A percentile compares a stretch with the other conserved stretches of the same genome.
Evolutionary conservation across 352 stramenopile genomes (phyloP).

Genomic region (Phytopythium oedochilum): DNA sequence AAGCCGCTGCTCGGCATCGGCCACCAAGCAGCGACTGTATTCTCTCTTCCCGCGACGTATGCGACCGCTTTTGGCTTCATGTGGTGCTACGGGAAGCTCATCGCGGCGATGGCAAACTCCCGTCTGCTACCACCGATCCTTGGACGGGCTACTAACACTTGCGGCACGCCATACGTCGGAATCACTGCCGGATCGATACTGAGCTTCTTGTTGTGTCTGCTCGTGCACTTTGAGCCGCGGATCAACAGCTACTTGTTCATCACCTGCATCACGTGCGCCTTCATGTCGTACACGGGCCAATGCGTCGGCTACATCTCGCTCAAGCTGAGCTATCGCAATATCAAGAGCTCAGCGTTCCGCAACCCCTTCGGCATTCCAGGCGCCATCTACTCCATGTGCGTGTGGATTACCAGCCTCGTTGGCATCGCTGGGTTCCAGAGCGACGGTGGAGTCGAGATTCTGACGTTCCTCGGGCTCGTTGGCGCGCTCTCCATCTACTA

Average conservation of each 20-base stretch:
- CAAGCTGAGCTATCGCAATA: constrained; percentile 16
- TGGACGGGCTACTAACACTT: neutral
- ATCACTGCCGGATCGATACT: constrained; percentile 6
- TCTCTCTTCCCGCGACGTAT: constrained; percentile 38
- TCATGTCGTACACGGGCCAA: constrained; percentile 24
- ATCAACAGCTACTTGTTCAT: constrained; percentile 11
- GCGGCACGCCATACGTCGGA: constrained; percentile 5
- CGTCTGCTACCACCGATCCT: constrained; percentile 13
- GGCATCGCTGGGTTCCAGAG: constrained; percentile 9
- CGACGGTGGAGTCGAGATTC: constrained; percentile 5
- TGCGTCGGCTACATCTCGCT: constrained; percentile 22
- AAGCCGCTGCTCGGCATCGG: constrained; percentile 8
- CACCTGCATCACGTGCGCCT: constrained; percentile 16
- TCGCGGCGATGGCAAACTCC: constrained; percentile 26
- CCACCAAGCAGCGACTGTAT: constrained; percentile 7
- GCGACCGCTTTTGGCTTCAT: constrained; percentile 37
- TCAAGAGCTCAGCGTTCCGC: constrained; percentile 12
- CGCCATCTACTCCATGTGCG: constrained; percentile 7
- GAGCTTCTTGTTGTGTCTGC: constrained; percentile 10
- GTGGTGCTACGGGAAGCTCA: constrained; percentile 36
- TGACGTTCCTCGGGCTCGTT: constrained; percentile 7
- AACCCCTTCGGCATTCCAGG: constrained; percentile 17
- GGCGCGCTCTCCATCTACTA: constrained; percentile 11
- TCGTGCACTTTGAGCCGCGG: constrained; percentile 4
- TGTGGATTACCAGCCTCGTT: constrained; percentile 12